phyloP scores from a whole-genome alignment of 2,329 filamentous ascomycete species.

The Corinectria fuckeliana region DNA sequence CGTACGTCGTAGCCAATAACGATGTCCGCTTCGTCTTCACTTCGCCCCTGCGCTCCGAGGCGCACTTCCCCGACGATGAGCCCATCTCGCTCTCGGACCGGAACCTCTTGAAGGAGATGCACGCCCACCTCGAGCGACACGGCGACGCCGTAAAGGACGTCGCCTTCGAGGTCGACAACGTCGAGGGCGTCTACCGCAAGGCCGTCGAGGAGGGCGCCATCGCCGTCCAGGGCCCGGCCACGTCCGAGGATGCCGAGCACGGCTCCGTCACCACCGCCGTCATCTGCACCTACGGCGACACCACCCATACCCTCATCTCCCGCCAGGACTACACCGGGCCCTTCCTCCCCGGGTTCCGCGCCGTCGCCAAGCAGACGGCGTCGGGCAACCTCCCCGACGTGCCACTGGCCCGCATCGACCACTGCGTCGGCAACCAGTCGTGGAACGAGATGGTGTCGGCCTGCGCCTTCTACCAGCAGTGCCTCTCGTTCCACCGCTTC shows the following conservation, averaged over 20 bases:
- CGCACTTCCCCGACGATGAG: slow-evolving; percentile 62
- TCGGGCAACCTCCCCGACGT: slow-evolving; percentile 65
- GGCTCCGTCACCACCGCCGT: slow-evolving; percentile 77
- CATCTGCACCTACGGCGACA: slow-evolving; percentile 93
- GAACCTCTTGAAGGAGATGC: slow-evolving; percentile 73
- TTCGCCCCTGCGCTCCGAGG: slow-evolving; percentile 73
- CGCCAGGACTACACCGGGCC: slow-evolving; percentile 71
- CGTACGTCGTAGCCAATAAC: slow-evolving; percentile 82
- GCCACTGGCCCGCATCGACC: slow-evolving; percentile 79
- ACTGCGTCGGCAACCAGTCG: slow-evolving; percentile 97
- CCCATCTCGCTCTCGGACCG: slow-evolving; percentile 69
- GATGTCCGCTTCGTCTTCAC: slow-evolving; percentile 83
- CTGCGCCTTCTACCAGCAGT: slow-evolving; percentile 80
- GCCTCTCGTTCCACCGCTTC: slow-evolving; percentile 93
- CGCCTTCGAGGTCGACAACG: slow-evolving; percentile 91
- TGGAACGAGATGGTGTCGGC: slow-evolving; percentile 84
- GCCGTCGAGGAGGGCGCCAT: slow-evolving; percentile 71
- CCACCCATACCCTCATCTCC: slow-evolving; percentile 89
- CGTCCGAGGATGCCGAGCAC: slow-evolving; percentile 61
- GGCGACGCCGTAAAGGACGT: slow-evolving; percentile 96
- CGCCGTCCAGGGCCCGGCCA: slow-evolving; percentile 67
- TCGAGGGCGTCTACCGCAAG: slow-evolving; percentile 77
- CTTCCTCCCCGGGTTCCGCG: slow-evolving; percentile 85
- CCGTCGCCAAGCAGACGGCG: slow-evolving; percentile 51
- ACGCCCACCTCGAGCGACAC: slow-evolving; percentile 83